These are phyloP conservation scores for Vairimorpha apis DNA, from an alignment of 371 early-diverging fungal species.

Conservation along the genomic window DNA sequence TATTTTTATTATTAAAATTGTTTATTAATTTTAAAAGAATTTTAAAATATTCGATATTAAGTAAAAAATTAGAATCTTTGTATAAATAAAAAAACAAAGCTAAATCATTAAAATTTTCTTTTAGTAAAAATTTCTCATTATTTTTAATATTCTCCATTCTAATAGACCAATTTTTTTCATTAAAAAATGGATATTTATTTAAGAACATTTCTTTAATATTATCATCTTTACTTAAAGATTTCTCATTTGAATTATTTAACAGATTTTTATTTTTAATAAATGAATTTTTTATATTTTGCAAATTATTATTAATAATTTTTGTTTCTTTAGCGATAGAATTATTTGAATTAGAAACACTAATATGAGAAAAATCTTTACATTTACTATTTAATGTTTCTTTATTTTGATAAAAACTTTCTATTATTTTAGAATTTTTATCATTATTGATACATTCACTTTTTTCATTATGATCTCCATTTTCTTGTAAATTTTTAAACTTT, in stretches of 20 bases:
- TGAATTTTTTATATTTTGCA: no score
- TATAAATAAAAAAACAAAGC: background rate
- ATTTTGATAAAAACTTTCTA: background rate
- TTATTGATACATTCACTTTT: background rate
- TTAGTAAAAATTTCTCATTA: background rate
- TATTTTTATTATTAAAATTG: background rate
- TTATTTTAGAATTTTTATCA: background rate
- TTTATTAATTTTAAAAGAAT: background rate
- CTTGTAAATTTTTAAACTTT: background rate
- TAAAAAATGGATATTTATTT: constrained; percentile 34
- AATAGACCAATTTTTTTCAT: constrained; percentile 28
- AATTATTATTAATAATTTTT: no score
- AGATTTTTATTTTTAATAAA: no score
- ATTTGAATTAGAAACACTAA: no score
- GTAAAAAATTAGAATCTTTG: constrained; percentile 10
- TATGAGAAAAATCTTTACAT: no score
- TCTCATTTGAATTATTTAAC: no score
- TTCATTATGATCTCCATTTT: background rate
- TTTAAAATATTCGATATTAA: background rate
- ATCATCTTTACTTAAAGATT: no score
- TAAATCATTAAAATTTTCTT: background rate
- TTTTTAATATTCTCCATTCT: constrained; percentile 8
- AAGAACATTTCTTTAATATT: constrained; percentile 12
- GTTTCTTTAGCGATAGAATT: no score
- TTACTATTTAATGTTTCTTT: no score